Evolutionary conservation across 495 filamentous ascomycete genomes (phyloP), one percentile per base, ranked within the genome.

Genomic region (Penicillium silybi): DNA sequence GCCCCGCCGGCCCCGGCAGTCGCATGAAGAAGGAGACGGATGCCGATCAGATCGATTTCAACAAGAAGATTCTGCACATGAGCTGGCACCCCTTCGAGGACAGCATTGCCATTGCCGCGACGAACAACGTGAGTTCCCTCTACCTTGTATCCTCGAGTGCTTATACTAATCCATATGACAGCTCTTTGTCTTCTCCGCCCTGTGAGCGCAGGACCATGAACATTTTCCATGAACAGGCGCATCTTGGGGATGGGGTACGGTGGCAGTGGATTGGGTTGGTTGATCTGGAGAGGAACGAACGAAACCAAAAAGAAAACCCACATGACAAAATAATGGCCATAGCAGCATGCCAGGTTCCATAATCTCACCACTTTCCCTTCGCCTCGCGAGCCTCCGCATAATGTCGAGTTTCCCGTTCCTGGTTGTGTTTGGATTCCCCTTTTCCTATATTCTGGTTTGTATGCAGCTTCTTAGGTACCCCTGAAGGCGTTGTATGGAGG

Each of bases 61-160:
- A 98, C 80, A 98, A 98, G 86, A 98, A 98, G 84, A 98, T 98
- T 67, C 65, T 98, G 68, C 93, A 98, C 69, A 98, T 98, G 93
- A 97, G 93, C 74, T 98, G 93, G 93, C 93, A 98, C 84, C 93
- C 93, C 42, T 96, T 90, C 66, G 93, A 98, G 76, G 93, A 98
- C 75, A 97, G 92, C 73, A 98, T 98, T 77, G 93, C 93, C 39
- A 98, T 98, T 79, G 93, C 93, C 52, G 93, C 93, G 44, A 98
- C 93, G 54, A 98, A 98, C 78, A 98, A 98, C 72, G 93, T 97
- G 73, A 86, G 90, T 80, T 13, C 16, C 38, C 41, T 43, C 44
- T 13, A 9, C 16, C 8, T 29, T 49, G n/a, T 19, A n/a, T 23
- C 15, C 41, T 22, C 19, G 17, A 4, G 4, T 32, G 19, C 47